Evolutionary conservation across 208 protist species (phyloP).

Genomic region (Trypanosoma avium): DNA sequence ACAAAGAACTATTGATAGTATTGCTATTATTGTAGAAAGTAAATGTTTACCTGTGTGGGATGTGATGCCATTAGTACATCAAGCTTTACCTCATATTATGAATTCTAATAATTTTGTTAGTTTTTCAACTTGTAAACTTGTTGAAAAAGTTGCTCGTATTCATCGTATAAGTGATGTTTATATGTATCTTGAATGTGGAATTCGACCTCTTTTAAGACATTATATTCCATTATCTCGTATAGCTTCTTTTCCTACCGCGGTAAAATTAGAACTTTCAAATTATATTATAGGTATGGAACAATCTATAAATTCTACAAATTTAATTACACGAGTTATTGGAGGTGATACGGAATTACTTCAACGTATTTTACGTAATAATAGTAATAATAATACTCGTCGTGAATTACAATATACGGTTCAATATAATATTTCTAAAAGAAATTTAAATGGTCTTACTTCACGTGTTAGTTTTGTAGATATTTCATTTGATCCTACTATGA

Average conservation of each 20-base stretch:
- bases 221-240: slow-evolving; percentile 13
- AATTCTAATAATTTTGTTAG: slow-evolving; percentile 42
- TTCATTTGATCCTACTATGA: slow-evolving; percentile 17
- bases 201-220: slow-evolving; percentile 28
- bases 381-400: neutral
- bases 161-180: slow-evolving; percentile 49
- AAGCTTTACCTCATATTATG: slow-evolving; percentile 48
- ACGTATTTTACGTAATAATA: neutral
- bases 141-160: slow-evolving; percentile 50
- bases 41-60: slow-evolving; percentile 31
- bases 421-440: slow-evolving; percentile 4
- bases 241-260: slow-evolving; percentile 10
- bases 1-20: slow-evolving; percentile 40
- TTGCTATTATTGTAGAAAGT: slow-evolving; percentile 36
- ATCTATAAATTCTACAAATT: neutral
- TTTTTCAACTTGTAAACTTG: slow-evolving; percentile 42
- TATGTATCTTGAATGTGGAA: slow-evolving; percentile 43
- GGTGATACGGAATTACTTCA: slow-evolving; percentile 9
- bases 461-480: slow-evolving; percentile 15
- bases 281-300: neutral
- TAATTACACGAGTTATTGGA: neutral
- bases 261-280: slow-evolving; percentile 9
- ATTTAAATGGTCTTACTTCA: slow-evolving; percentile 5
- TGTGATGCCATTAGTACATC: slow-evolving; percentile 60
- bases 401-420: slow-evolving; percentile 7